A percentile compares a stretch with the other conserved stretches of the same genome.
Conservation (phyloP, 441 rosid species). For the Gossypium trilobum region DNA sequence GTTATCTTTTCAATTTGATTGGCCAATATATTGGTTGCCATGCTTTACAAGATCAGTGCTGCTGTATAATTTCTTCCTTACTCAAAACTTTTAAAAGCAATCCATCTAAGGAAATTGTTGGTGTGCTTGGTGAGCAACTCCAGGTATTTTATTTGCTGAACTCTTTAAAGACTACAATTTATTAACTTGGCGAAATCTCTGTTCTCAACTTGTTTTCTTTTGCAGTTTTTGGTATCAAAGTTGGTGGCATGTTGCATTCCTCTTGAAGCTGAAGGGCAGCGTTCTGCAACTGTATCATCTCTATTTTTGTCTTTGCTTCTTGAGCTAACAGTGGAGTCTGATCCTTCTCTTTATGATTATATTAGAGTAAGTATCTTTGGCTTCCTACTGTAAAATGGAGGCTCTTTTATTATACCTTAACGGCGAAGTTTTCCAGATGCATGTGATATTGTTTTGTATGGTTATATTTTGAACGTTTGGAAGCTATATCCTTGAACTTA, state of each 20-base stretch:
- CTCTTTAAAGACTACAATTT: background rate
- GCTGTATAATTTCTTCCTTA: constrained; percentile 56
- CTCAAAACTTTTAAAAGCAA: constrained; percentile 49
- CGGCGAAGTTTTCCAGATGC: background rate
- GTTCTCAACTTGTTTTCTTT: constrained; percentile 16
- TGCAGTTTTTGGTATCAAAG: constrained; percentile 87
- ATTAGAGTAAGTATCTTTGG: constrained; percentile 48
- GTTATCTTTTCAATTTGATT: constrained; percentile 80
- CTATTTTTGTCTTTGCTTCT: constrained; percentile 53
- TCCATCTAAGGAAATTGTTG: constrained; percentile 51
- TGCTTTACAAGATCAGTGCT: constrained; percentile 86
- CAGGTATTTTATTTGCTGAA: constrained; percentile 48
- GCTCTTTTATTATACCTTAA: background rate
- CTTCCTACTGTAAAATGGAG: constrained; percentile 9
- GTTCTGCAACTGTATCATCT: constrained; percentile 46
- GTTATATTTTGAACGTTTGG: constrained; percentile 9
- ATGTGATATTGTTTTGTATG: constrained; percentile 13
- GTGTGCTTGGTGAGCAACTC: constrained; percentile 87
- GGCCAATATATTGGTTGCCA: constrained; percentile 64
- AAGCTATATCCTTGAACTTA: constrained; percentile 9
- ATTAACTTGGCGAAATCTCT: background rate
- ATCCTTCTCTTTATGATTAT: constrained; percentile 64
- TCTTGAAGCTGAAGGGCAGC: constrained; percentile 34
- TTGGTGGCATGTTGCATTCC: constrained; percentile 76
- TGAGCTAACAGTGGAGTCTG: constrained; percentile 57